phyloP scores from a whole-genome alignment of 2,329 filamentous ascomycete genomes.

The Pestalotiopsis sp. region DNA sequence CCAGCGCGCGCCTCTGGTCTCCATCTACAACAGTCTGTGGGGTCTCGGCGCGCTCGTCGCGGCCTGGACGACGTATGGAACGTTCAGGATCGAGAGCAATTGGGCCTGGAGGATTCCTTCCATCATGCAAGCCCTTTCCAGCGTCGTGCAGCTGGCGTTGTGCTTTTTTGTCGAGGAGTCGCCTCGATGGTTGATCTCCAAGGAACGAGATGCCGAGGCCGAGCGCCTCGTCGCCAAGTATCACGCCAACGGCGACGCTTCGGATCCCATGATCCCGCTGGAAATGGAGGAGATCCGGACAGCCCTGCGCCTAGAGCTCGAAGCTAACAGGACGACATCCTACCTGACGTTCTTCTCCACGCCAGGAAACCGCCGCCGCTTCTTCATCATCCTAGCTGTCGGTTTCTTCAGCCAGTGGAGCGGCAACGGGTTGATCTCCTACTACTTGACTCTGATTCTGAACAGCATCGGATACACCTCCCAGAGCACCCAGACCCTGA shows the following conservation, averaged over 20 bases:
- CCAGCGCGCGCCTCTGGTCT: slow-evolving; percentile 26
- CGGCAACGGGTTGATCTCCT: slow-evolving; percentile 29
- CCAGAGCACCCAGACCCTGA: slow-evolving; percentile 30
- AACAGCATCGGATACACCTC: slow-evolving; percentile 31
- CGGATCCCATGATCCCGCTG: slow-evolving; percentile 41
- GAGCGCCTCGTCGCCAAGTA: slow-evolving; percentile 34
- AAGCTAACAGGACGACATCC: slow-evolving; percentile 17
- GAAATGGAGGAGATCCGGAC: slow-evolving; percentile 47
- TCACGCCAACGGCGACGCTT: slow-evolving; percentile 39
- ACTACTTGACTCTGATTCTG: slow-evolving; percentile 40
- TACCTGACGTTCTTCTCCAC: slow-evolving; percentile 25
- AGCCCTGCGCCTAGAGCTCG: slow-evolving; percentile 41
- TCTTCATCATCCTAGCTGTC: slow-evolving; percentile 14
- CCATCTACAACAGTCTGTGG: slow-evolving; percentile 16
- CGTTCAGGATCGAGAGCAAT: slow-evolving; percentile 17
- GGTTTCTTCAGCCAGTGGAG: slow-evolving; percentile 17
- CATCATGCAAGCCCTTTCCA: slow-evolving; percentile 45
- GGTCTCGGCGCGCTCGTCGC: slow-evolving; percentile 13
- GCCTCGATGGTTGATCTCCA: slow-evolving; percentile 36
- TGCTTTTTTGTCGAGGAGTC: slow-evolving; percentile 23
- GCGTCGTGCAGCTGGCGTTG: slow-evolving; percentile 25
- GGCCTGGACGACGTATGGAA: slow-evolving; percentile 24
- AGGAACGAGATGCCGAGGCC: slow-evolving; percentile 36
- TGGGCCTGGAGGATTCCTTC: slow-evolving; percentile 47
- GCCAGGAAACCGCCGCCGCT: slow-evolving; percentile 19